A percentile compares a stretch with the other conserved stretches of the same genome.
phyloP scores from a whole-genome alignment of 2,329 filamentous ascomycete species.

The Talaromyces sp. region DNA sequence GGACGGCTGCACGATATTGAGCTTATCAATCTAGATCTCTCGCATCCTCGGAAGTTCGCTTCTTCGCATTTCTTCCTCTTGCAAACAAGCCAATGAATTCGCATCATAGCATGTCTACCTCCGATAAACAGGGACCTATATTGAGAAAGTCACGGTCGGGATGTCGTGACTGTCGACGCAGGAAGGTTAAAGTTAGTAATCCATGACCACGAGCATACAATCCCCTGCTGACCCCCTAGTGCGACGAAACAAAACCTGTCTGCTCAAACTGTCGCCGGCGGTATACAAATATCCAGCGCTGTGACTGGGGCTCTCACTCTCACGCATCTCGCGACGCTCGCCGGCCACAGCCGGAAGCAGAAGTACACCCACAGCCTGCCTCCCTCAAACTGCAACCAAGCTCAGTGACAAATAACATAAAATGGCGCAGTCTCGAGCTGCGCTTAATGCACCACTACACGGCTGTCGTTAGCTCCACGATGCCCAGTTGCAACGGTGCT shows the following conservation, averaged over 20 bases:
- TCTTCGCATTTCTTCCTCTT: background rate
- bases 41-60: background rate
- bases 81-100: background rate
- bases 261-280: background rate
- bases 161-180: background rate
- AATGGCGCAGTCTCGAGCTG: background rate
- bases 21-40: background rate
- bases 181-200: background rate
- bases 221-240: background rate
- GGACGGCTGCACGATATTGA: background rate
- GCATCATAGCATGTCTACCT: background rate
- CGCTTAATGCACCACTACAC: background rate
- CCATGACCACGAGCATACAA: background rate
- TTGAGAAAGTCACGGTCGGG: background rate
- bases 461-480: background rate
- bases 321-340: background rate
- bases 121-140: background rate
- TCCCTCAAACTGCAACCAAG: background rate
- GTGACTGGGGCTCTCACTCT: background rate
- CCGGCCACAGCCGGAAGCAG: background rate
- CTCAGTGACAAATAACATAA: background rate
- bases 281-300: background rate
- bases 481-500: background rate
- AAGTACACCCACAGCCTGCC: background rate
- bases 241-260: background rate